Evolutionary conservation across 2,329 filamentous ascomycete genomes (phyloP).

Genomic region (Fusarium mundagurra): DNA sequence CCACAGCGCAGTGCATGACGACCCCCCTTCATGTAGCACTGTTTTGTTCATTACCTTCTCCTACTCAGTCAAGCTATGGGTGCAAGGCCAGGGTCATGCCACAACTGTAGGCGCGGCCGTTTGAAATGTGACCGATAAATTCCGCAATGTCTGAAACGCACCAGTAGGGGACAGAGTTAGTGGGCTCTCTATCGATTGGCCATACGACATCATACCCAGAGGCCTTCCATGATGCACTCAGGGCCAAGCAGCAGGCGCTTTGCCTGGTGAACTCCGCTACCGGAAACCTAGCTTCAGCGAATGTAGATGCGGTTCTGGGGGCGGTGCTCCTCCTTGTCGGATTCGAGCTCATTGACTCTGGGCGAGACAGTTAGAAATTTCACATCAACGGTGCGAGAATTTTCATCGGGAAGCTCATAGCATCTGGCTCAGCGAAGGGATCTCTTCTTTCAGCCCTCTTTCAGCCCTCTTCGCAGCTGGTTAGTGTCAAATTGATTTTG

Average conservation of each 20-base stretch:
- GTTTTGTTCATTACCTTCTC: fast-evolving
- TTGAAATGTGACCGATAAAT: background rate
- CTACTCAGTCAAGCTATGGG: background rate
- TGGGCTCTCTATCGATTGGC: background rate
- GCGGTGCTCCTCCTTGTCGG: background rate
- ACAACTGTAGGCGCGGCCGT: background rate
- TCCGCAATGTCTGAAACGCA: background rate
- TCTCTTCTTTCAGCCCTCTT: too few species aligned
- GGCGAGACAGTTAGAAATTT: background rate
- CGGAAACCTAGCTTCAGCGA: background rate
- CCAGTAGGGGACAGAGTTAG: fast-evolving
- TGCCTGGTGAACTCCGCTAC: background rate
- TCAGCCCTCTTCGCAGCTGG: background rate
- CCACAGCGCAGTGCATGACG: background rate
- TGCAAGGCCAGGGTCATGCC: background rate
- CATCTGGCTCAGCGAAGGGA: fast-evolving
- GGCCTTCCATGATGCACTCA: background rate
- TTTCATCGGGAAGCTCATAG: background rate
- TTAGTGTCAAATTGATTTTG: background rate
- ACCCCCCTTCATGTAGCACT: background rate
- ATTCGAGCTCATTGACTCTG: background rate
- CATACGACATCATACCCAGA: background rate
- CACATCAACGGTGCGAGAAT: background rate
- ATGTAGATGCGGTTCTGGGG: background rate
- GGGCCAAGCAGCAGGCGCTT: background rate